Evolutionary conservation across 805 yeast genomes (phyloP), one percentile per base, ranked within the genome.

Genomic region (Debaryomyces castellii): DNA sequence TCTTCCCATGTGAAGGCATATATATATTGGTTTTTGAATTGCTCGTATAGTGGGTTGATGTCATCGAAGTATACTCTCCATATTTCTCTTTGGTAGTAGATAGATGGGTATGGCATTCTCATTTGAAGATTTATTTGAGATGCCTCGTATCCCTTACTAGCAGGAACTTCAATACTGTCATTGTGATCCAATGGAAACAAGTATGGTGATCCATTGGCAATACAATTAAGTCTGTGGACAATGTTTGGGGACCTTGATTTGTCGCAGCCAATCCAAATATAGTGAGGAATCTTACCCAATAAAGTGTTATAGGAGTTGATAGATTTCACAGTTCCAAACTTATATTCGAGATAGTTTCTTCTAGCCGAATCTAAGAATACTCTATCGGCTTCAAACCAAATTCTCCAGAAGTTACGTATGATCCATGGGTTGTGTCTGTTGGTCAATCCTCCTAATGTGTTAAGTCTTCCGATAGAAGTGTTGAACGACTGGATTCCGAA

Each of bases 1-100:
- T 88, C 96, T 65, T 87, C 96, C 96, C 96, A 87, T 5, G 95
- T 87, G 65, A 87, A 87, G 4, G 95, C 91, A 60, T 87, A 88
- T 49, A 87, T 88, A 63, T 86, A 87, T 66, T 87, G 90, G 58
- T 85, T 77, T 48, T 78, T 81, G 70, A 87, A 87, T 63, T 86
- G 90, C 41, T 76, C 78, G 60, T 84, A 84, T 53, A 77, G 77
- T 6, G 85, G 81, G 57, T 80, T 79, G 52, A 81, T 62, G 57
- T 85, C 92, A 62, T 87, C 89, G 57, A 82, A 87, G 66, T 82
- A 87, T 35, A 87, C 89, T 58, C 96, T 76, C 85, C 91, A 87
- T 21, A 82, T 74, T 60, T 87, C 87, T 41, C 67, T 73, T 66
- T 88, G 95, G 67, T 87, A 87, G 66, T 86, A 88, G 53, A 85